Percentiles rank a stretch among this genome's conserved stretches.
Evolutionary conservation across 2,329 filamentous ascomycete species (phyloP).

Genomic region (Apiospora saccharicola): DNA sequence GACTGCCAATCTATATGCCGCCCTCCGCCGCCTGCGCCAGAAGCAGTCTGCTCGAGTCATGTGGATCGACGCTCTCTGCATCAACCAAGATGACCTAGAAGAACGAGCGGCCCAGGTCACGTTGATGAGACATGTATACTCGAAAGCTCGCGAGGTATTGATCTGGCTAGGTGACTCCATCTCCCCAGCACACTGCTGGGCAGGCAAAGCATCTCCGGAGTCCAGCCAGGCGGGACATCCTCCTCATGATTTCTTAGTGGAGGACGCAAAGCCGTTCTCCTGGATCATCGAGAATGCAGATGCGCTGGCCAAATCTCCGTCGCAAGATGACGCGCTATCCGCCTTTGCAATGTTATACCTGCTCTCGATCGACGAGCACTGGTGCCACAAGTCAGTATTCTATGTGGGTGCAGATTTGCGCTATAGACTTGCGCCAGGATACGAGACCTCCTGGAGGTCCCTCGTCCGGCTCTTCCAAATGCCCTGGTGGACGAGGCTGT

Average conservation of each 20-base stretch:
- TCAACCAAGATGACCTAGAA: slow-evolving; percentile 26
- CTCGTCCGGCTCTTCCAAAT: slow-evolving; percentile 22
- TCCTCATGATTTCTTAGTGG: not conserved
- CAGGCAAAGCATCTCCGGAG: not conserved
- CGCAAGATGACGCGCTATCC: not conserved
- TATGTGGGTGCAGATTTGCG: slow-evolving; percentile 22
- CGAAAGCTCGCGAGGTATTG: not conserved
- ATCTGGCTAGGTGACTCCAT: slow-evolving; percentile 25
- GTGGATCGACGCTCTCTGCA: slow-evolving; percentile 31
- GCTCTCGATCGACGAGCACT: slow-evolving; percentile 21
- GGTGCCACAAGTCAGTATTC: slow-evolving; percentile 15
- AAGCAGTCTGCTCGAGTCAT: not conserved
- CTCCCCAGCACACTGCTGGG: not conserved
- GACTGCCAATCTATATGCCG: slow-evolving; percentile 11
- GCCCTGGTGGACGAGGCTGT: slow-evolving; percentile 28
- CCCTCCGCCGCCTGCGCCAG: slow-evolving; percentile 1
- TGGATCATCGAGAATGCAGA: slow-evolving; percentile 3
- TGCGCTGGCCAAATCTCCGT: not conserved
- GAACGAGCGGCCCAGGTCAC: slow-evolving; percentile 25
- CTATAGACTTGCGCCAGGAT: slow-evolving; percentile 17
- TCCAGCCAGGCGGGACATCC: not conserved
- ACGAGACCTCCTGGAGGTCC: slow-evolving; percentile 18
- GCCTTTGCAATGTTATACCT: slow-evolving; percentile 14
- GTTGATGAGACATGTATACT: slow-evolving; percentile 29
- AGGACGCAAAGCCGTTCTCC: slow-evolving; percentile 3